Base-by-base conservation (phyloP, 2,329 filamentous ascomycete genomes). In the Cladophialophora carrionii region DNA sequence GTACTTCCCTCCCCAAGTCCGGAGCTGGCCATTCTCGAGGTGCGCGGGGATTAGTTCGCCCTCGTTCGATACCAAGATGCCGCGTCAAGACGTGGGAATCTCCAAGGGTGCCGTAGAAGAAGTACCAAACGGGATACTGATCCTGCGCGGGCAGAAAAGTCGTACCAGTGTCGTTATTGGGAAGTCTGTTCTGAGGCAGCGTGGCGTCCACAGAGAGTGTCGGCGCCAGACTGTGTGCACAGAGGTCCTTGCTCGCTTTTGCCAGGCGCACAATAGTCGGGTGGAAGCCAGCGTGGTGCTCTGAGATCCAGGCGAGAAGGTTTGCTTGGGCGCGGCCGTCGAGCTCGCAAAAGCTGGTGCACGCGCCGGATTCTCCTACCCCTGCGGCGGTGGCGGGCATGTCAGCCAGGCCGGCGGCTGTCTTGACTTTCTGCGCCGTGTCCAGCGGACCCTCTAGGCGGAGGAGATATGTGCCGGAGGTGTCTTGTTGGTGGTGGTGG, bases 61-160 rank as follows among this genome's bases (percentile, higher is more conserved):
- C 26, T 67, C 55, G 9, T 71, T 72, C 59, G 9, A 78, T 64
- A 2, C 71, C 70, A 12, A 80, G 70, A 0, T 79, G 72, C 17
- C 73, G 68, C 6, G 59, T 61, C 1, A 81, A 73, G 4, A 77
- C 63, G 0, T 58, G 62, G 0, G 72, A 57, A 9, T 78, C 71
- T 1, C 71, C 74, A 2, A 80, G 71, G 0, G 75, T 79, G 12
- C 78, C 77, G 65, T 81, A 80, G 66, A 80, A 79, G 70, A 80
- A 81, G 65, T 80, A 80, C 73, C 74, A 79, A 0, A 82, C 76
- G 0, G 75, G 76, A 51, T 73, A 77, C 54, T 78, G 57, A 48
- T 74, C 57, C 58, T 74, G 74, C 0, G 72, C 14, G 20, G 72
- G 74, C 12, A 48, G 31, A 9, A 62, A 60, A 7, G 22, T 29